Conservation (phyloP, 75 land plant species). For the Pinus tabuliformis region DNA sequence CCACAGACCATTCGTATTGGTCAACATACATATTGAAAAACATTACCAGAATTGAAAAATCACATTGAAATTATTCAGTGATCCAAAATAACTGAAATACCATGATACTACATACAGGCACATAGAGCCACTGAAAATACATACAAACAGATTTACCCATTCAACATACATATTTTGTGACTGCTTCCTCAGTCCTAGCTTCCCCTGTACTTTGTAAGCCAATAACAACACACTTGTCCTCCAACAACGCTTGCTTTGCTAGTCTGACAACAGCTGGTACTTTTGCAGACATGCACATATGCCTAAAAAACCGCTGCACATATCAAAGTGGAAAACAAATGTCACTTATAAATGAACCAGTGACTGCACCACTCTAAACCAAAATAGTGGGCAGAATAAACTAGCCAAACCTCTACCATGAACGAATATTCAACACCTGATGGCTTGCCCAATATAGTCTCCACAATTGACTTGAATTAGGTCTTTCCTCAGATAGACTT, state of each 20-base stretch:
- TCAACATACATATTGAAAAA: background rate
- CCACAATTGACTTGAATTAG: conserved; percentile 75
- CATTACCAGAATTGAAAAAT: too few relatives aligned
- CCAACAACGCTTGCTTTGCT: conserved; percentile 77
- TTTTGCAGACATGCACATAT: conserved; percentile 98
- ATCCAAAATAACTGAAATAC: background rate
- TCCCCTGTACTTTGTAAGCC: conserved; percentile 99
- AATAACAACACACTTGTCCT: conserved; percentile 90
- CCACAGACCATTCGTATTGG: background rate
- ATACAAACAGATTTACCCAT: background rate
- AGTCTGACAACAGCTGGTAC: conserved; percentile 84
- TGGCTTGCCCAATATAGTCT: conserved; percentile 94
- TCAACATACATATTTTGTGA: conserved; percentile 82
- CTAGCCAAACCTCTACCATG: background rate
- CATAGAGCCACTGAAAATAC: too few relatives aligned
- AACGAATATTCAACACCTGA: conserved; percentile 53
- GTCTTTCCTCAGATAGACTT: conserved; percentile 60
- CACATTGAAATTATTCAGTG: too few relatives aligned
- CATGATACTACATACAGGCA: too few relatives aligned
- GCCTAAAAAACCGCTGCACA: conserved; percentile 89
- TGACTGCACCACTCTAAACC: background rate
- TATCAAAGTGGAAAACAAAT: background rate
- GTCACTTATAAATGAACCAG: background rate
- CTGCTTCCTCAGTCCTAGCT: conserved; percentile 98
- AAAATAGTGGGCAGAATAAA: background rate